These are phyloP conservation scores for Ascochyta fabae DNA, from an alignment of 2,329 filamentous ascomycete genomes.

Conservation along the genomic window DNA sequence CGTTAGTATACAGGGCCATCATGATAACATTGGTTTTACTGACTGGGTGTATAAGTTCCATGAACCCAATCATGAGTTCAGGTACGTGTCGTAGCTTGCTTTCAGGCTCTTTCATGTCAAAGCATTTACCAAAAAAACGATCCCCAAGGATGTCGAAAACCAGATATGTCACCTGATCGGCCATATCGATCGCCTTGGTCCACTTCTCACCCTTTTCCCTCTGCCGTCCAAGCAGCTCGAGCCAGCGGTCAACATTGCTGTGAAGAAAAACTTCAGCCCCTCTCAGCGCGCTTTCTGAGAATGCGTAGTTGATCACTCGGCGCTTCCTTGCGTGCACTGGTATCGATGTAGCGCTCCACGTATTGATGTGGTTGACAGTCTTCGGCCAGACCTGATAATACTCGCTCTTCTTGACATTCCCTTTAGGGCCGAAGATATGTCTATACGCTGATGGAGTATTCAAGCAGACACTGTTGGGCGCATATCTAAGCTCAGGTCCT, in stretches of 20 bases:
- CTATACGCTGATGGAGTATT: conserved; percentile 64
- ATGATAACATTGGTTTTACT: neutral
- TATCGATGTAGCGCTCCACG: conserved; percentile 34
- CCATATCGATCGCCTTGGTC: conserved; percentile 18
- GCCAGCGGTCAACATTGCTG: conserved; percentile 24
- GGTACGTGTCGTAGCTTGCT: conserved; percentile 19
- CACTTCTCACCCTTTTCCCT: conserved; percentile 8
- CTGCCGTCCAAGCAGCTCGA: conserved; percentile 4
- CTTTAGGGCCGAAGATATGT: conserved; percentile 52
- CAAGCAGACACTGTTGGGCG: conserved; percentile 75
- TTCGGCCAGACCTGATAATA: conserved; percentile 52
- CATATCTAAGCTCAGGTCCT: conserved; percentile 59
- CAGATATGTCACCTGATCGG: conserved; percentile 15
- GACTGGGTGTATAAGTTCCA: conserved; percentile 23
- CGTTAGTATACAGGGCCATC: neutral
- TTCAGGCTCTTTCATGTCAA: conserved; percentile 40
- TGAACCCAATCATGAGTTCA: conserved; percentile 20
- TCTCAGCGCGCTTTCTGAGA: conserved; percentile 49
- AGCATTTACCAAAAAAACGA: conserved; percentile 23
- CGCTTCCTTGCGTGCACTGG: conserved; percentile 47
- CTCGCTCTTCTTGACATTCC: conserved; percentile 53
- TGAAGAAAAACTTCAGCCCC: conserved; percentile 50
- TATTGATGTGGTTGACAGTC: conserved; percentile 43
- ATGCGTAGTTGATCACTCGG: conserved; percentile 50
- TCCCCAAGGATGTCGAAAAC: conserved; percentile 37